A percentile compares a stretch with the other conserved stretches of the same genome.
These are phyloP conservation scores for Diplodia mutila DNA, from an alignment of 2,329 filamentous ascomycete species.

Conservation along the genomic window DNA sequence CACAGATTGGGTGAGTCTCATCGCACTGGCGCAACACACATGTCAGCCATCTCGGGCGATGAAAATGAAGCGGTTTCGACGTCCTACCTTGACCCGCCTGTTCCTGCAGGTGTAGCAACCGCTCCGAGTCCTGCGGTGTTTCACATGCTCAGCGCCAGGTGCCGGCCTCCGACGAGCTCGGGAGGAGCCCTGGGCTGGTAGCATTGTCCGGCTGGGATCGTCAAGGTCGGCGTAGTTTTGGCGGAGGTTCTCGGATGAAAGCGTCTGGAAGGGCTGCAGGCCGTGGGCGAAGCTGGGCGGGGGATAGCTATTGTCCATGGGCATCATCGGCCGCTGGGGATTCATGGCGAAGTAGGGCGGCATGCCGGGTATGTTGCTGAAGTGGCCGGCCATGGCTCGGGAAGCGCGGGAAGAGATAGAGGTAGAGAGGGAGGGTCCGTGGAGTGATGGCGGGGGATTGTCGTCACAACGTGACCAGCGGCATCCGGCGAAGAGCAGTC, in stretches of 20 bases:
- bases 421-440: constrained; percentile 1
- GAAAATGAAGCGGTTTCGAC: background rate
- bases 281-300: constrained; percentile 37
- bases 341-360: constrained; percentile 41
- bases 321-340: constrained; percentile 37
- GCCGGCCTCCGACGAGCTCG: constrained; percentile 37
- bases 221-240: constrained; percentile 43
- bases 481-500: constrained; percentile 11
- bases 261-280: constrained; percentile 34
- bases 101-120: constrained; percentile 92
- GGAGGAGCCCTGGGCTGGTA: constrained; percentile 31
- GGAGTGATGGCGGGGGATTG: constrained; percentile 5
- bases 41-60: constrained; percentile 24
- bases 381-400: constrained; percentile 44
- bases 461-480: constrained; percentile 5
- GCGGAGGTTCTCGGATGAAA: constrained; percentile 39
- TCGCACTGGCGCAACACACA: constrained; percentile 68
- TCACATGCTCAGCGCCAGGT: constrained; percentile 68
- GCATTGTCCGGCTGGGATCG: constrained; percentile 34
- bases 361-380: constrained; percentile 37
- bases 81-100: constrained; percentile 74
- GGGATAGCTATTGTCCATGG: constrained; percentile 34
- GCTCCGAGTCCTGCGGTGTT: constrained; percentile 89
- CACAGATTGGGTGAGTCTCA: constrained; percentile 83
- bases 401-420: constrained; percentile 25